Evolutionary conservation across 352 stramenopile species (phyloP).

Genomic region (Hyaloperonospora brassicae): DNA sequence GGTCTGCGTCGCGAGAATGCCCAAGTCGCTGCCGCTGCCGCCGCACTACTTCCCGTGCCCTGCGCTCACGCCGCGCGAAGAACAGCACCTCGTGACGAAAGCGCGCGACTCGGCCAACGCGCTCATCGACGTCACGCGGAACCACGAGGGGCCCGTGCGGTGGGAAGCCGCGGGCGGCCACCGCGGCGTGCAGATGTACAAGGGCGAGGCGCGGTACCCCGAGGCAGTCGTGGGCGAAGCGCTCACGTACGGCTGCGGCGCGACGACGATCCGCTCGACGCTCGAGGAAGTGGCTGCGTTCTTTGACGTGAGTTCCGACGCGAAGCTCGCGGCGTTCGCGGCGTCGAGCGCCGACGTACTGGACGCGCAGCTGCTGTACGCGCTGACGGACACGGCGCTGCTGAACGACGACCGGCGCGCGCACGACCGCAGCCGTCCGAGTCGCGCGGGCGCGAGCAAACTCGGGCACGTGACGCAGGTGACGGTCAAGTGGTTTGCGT

Average conservation of each 20-base stretch:
- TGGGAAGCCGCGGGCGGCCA: slow-evolving; percentile 50
- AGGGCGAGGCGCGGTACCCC: slow-evolving; percentile 44
- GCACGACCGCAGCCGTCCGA: not conserved
- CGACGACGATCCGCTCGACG: slow-evolving; percentile 49
- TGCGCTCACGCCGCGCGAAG: slow-evolving; percentile 41
- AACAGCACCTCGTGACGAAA: slow-evolving; percentile 50
- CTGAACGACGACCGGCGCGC: slow-evolving; percentile 12
- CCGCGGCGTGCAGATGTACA: slow-evolving; percentile 63
- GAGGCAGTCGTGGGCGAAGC: slow-evolving; percentile 30
- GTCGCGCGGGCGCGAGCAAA: slow-evolving; percentile 17
- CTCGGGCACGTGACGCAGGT: slow-evolving; percentile 51
- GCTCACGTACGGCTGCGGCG: slow-evolving; percentile 52
- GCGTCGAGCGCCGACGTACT: slow-evolving; percentile 38
- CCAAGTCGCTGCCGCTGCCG: slow-evolving; percentile 38
- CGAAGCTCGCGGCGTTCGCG: slow-evolving; percentile 45
- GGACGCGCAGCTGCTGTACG: slow-evolving; percentile 57
- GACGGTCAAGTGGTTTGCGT: slow-evolving; percentile 57
- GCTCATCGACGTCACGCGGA: slow-evolving; percentile 50
- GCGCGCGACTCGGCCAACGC: slow-evolving; percentile 53
- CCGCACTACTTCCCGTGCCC: slow-evolving; percentile 53
- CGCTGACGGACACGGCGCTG: slow-evolving; percentile 29
- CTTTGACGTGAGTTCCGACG: slow-evolving; percentile 52
- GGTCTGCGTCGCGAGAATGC: slow-evolving; percentile 19
- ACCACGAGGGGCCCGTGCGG: slow-evolving; percentile 43
- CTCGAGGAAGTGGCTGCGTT: slow-evolving; percentile 60